Conservation (phyloP, 805 yeast species). For the Schwanniomyces pseudopolymorphus region DNA sequence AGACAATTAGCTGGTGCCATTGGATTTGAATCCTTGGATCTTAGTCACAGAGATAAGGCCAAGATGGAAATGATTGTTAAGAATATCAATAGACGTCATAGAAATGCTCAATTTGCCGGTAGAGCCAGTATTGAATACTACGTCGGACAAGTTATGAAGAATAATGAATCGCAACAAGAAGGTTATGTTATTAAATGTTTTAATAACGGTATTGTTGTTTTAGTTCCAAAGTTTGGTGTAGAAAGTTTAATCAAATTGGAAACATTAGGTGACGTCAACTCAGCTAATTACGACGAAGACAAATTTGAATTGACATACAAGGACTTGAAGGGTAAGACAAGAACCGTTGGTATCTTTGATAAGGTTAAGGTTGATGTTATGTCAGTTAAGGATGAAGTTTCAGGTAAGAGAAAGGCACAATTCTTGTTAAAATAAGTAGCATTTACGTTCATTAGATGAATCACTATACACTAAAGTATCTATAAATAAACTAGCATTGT, state of each 20-base stretch:
- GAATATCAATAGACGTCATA: constrained; percentile 89
- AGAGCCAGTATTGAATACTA: constrained; percentile 96
- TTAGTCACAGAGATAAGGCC: constrained; percentile 80
- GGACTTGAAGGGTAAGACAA: constrained; percentile 40
- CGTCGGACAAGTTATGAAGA: constrained; percentile 96
- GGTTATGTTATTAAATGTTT: constrained; percentile 92
- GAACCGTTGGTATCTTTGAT: constrained; percentile 74
- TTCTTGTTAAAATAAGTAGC: constrained; percentile 49
- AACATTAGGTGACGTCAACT: constrained; percentile 61
- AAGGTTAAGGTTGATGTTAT: constrained; percentile 80
- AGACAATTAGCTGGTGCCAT: constrained; percentile 98
- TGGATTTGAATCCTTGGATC: constrained; percentile 82
- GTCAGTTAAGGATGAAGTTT: constrained; percentile 78
- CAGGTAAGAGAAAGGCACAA: constrained; percentile 92
- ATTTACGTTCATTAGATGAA: not conserved
- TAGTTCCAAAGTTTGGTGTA: constrained; percentile 94
- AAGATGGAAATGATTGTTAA: constrained; percentile 87
- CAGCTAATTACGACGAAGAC: constrained; percentile 75
- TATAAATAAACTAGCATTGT: constrained; percentile 1
- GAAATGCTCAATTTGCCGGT: constrained; percentile 99
- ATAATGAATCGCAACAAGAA: constrained; percentile 73
- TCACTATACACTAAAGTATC: not conserved
- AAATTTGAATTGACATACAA: constrained; percentile 64
- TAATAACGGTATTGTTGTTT: constrained; percentile 89
- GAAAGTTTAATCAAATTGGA: constrained; percentile 89